Base-by-base conservation (phyloP, 1,284 basidiomycete species). In the Meripilus lineatus region DNA sequence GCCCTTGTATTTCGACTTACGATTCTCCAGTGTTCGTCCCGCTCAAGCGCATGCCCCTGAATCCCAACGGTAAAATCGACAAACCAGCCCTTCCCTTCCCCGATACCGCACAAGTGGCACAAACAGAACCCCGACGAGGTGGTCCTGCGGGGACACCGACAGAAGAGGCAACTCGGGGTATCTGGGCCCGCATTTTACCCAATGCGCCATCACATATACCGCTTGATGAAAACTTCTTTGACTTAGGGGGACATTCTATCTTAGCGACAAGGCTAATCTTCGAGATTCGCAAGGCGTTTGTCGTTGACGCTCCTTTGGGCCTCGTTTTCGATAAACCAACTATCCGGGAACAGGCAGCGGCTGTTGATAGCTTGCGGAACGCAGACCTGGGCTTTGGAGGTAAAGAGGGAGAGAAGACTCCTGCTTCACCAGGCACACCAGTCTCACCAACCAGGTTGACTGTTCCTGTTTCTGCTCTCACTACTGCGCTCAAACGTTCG, bases 51-150 rank as follows among this genome's bases (percentile, higher is more conserved):
- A 96, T 99, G 89, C 96, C 96, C 11, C 78, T 99, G 42, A 99
- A 98, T 63, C 96, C 96, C 3, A 99, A 99, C 63, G 96, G 96
- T 50, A 99, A 99, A 70, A 89, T 99, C 62, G 96, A 99, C 74
- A 99, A 99, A 65, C 95, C 96, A 0, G 91, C 93, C 0, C 79
- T 99, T 40, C 96, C 96, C 13, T 99, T 99, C 86, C 96, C 96
- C 2, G 96, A 99, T 66, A 99, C 96, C 1, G 90, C 86, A 2
- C 83, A 92, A 45, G 79, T 79, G 3, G 73, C 74, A 17, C 55
- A 56, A 10, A 47, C 69, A 22, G 60, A 70, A 13, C 47, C 50
- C 2, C 52, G 49, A 11, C 55, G 51, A 15, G 55, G 54, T 10
- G 55, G 53, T 2, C 69, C 66, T 23, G 65, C 63, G 22, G 70